Conservation (phyloP, 192 early-diverging fungal genomes). For the Ramicandelaber brevisporus region DNA sequence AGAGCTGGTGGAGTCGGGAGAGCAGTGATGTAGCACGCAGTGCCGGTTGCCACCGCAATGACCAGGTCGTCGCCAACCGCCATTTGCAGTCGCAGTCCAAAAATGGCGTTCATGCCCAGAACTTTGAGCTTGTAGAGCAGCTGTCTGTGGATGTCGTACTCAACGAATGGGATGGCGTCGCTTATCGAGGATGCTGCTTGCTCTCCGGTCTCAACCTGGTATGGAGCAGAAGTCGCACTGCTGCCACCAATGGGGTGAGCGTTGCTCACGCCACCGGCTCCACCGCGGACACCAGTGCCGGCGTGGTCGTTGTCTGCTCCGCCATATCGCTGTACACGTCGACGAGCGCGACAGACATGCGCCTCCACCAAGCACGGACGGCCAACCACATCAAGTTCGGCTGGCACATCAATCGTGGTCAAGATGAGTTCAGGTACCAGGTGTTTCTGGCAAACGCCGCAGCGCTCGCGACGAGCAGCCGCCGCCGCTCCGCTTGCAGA, state of each 20-base stretch:
- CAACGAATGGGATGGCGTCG: conserved; percentile 55
- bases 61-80: conserved; percentile 22
- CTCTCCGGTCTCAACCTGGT: conserved; percentile 28
- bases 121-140: conserved; percentile 54
- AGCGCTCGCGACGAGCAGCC: too few relatives aligned
- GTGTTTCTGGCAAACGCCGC: conserved; percentile 37
- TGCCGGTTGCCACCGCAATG: conserved; percentile 45
- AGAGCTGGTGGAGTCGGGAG: conserved; percentile 41
- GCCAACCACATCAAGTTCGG: conserved; percentile 37
- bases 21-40: conserved; percentile 37
- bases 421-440: conserved; percentile 52
- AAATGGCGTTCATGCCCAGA: conserved; percentile 51
- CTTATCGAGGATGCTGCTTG: conserved; percentile 34
- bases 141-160: conserved; percentile 64
- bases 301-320: conserved; percentile 1
- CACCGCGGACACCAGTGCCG: conserved; percentile 2
- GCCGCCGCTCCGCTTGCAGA: too few relatives aligned
- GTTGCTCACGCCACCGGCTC: conserved; percentile 1
- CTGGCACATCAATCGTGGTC: conserved; percentile 43
- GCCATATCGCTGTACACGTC: too few relatives aligned
- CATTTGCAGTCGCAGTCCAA: conserved; percentile 28
- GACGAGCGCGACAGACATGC: conserved; percentile 25
- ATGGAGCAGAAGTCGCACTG: too few relatives aligned
- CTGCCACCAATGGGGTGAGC: too few relatives aligned
- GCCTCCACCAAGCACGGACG: conserved; percentile 46